Base-by-base conservation (phyloP, 2,329 filamentous ascomycete genomes). In the Clonostachys solani region DNA sequence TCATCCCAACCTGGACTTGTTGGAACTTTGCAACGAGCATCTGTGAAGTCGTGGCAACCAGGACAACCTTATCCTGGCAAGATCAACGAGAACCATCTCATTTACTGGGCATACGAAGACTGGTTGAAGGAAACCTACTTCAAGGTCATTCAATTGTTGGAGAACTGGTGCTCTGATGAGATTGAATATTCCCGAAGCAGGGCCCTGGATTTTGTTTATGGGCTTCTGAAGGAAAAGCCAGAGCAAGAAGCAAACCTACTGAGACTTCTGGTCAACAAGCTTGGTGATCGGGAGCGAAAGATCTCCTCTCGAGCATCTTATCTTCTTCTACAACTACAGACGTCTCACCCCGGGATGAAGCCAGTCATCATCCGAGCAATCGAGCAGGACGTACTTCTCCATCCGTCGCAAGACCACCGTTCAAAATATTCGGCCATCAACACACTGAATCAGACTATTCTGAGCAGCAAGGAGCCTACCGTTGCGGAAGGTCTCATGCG, bases 391-490 rank as follows among this genome's bases (percentile, higher is more conserved):
- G 80, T 95, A 42, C 72, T 99, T 18, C 87, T 96, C 62, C 83
- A 90, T 45, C 89, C 92, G 0, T 88, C 89, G 12, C 94, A 97
- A 66, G 92, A 83, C 59, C 76, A 86, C 35, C 88, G 95, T 56
- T 89, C 92, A 38, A 95, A 89, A 62, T 99, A 99, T 69, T 96
- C 96, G 66, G 92, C 90, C 34, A 85, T 96, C 64, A 96, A 96
- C 63, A 97, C 94, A 0, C 76, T 99, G 44, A 99, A 99, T 64
- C 95, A 99, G 69, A 97, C 92, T 0, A 92, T 97, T 44, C 69
- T 99, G 44, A 95, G 89, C 64, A 80, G 72, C 47, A 94, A 87
- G 58, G 92, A 97, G 60, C 86, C 91, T 37, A 77, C 82, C 16
- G 79, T 95, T 16, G 92, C 92, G 8, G 85, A 87, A 59, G 82